Conservation (phyloP, 129 eudicot species). For the Centella asiatica region DNA sequence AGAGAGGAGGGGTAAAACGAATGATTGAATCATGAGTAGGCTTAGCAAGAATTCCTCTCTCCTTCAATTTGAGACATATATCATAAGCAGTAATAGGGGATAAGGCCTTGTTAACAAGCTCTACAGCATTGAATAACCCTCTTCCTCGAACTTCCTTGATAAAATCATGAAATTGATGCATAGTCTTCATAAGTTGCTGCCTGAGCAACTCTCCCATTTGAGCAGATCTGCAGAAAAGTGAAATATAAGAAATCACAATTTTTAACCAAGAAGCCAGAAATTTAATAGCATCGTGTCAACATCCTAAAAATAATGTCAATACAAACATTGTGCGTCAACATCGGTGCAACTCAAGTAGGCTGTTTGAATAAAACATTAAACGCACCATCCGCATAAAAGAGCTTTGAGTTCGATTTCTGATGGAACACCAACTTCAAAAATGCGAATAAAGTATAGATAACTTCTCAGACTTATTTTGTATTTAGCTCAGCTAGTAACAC, state of each 20-base stretch:
- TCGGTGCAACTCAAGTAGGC: too few species aligned
- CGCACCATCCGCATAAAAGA: too few species aligned
- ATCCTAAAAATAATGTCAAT: too few species aligned
- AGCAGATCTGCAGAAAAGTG: constrained; percentile 51
- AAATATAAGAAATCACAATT: not conserved
- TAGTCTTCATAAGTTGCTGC: constrained; percentile 45
- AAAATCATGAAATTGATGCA: constrained; percentile 54
- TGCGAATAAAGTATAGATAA: not conserved
- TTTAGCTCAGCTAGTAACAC: not conserved
- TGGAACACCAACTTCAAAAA: not conserved
- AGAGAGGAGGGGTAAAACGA: constrained; percentile 92
- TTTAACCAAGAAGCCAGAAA: not conserved
- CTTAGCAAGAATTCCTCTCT: constrained; percentile 93
- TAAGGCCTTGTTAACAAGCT: constrained; percentile 66
- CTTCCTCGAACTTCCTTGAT: constrained; percentile 85
- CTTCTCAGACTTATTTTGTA: not conserved
- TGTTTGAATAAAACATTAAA: too few species aligned
- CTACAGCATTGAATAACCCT: constrained; percentile 91
- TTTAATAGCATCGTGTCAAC: not conserved
- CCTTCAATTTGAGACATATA: constrained; percentile 75
- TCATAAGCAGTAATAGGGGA: constrained; percentile 81
- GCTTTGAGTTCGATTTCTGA: not conserved
- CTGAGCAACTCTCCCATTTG: constrained; percentile 76
- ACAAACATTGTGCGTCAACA: too few species aligned
- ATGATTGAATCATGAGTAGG: constrained; percentile 88